These are phyloP conservation scores for Penicillium sp. DNA, from an alignment of 2,329 filamentous ascomycete species.

Conservation along the genomic window DNA sequence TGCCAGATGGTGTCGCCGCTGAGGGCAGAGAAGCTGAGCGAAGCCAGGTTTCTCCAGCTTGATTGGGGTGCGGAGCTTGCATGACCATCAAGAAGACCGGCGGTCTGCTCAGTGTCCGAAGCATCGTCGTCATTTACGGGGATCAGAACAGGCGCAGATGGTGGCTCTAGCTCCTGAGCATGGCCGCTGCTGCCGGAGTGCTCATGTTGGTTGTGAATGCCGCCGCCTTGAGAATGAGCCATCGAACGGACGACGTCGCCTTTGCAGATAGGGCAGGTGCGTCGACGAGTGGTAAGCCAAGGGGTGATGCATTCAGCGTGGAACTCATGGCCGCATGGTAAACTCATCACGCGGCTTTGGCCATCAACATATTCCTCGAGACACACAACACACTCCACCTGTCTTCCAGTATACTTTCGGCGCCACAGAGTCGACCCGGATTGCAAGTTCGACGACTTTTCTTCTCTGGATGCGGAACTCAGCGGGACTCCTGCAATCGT, in stretches of 20 bases:
- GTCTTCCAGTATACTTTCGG: conserved; percentile 57
- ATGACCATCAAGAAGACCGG: conserved; percentile 33
- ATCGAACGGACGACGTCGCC: conserved; percentile 76
- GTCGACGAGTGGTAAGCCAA: conserved; percentile 88
- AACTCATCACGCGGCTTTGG: conserved; percentile 89
- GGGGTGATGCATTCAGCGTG: conserved; percentile 98
- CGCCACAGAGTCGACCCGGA: conserved; percentile 41
- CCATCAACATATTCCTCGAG: conserved; percentile 95
- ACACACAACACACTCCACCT: conserved; percentile 91
- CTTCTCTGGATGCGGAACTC: conserved; percentile 33
- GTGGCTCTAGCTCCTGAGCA: conserved; percentile 41
- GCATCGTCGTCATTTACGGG: conserved; percentile 34
- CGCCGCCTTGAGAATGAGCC: conserved; percentile 40
- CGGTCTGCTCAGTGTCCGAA: conserved; percentile 43
- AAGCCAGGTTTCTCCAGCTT: conserved; percentile 43
- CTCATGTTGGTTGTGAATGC: conserved; percentile 32
- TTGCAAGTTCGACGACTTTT: conserved; percentile 39
- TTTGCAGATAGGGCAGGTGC: conserved; percentile 98
- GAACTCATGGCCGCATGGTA: conserved; percentile 96
- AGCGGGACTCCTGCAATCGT: conserved; percentile 32
- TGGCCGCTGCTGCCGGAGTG: conserved; percentile 42
- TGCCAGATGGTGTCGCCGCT: conserved; percentile 46
- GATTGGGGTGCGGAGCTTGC: conserved; percentile 33
- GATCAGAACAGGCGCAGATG: conserved; percentile 49
- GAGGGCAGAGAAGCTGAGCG: conserved; percentile 43